Base-by-base conservation (phyloP, 352 stramenopile species). In the Phytophthora macrochlamydospora region DNA sequence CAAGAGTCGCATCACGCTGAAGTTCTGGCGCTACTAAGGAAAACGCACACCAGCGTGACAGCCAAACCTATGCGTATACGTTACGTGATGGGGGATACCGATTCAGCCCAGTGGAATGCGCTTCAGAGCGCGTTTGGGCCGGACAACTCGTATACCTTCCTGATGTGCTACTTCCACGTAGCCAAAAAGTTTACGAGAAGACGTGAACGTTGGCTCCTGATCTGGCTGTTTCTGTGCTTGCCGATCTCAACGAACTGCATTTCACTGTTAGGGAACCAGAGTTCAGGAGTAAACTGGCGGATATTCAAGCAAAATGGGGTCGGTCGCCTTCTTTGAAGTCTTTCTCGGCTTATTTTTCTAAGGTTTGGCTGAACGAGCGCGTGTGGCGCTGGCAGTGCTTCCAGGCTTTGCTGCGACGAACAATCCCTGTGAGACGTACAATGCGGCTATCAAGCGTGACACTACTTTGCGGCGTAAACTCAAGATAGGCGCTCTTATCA, bases 161-260 rank as follows among this genome's bases (percentile, higher is more conserved):
- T 73, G 3, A 69, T 69, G 65, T 65, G 59, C 54, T 73, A 62
- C 37, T 69, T 69, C 45, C 44, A 63, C 35, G 54, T 73, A 31
- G 33, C 38, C 5, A 69, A 69, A 65, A 69, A 24, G 30, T 62
- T 12, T 62, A 35, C 5, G 45, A 65, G 40, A 65, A 69, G 12
- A 69, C 51, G 0, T 33, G 50, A 2, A 50, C 50, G 1, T 40
- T 60, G 24, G 13, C 37, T 38, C 24, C 37, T 8, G 4, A 13
- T 7, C n/a, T 28, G 4, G 31, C 42, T 28, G 12, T 32, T 12
- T 44, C 40, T 12, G 59, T 72, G 0, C 63, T 68, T 52, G 1
- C 28, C 0, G 46, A 65, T 30, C 1, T 69, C 4, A 50, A 69
- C 13, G 43, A 69, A 3, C 12, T 65, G 13, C 59, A 66, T n/a